phyloP scores from a whole-genome alignment of 306 rosid genomes.

The Trichosanthes truncata region DNA sequence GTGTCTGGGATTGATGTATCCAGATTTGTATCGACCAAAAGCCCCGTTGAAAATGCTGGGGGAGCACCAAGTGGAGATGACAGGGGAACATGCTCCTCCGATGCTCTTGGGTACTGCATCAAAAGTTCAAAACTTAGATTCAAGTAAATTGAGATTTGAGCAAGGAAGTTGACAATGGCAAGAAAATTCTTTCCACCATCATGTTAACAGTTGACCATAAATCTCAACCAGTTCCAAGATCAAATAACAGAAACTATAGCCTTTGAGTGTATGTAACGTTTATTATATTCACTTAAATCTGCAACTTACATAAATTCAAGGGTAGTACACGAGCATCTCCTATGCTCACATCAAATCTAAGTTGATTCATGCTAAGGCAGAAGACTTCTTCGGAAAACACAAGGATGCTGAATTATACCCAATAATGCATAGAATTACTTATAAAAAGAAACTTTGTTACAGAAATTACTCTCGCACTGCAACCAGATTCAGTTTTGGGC shows the following conservation, averaged over 20 bases:
- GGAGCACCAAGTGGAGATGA: slow-evolving; percentile 52
- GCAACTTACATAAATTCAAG: too few relatives aligned
- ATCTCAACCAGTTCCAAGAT: not conserved
- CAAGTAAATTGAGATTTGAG: not conserved
- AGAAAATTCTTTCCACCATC: not conserved
- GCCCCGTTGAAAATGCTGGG: slow-evolving; percentile 48
- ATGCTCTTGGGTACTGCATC: slow-evolving; percentile 64
- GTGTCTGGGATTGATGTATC: slow-evolving; percentile 85
- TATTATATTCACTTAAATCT: not conserved
- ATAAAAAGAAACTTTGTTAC: not conserved
- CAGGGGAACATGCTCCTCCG: slow-evolving; percentile 71
- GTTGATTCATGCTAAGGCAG: not conserved
- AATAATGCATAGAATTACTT: not conserved
- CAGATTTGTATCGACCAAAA: slow-evolving; percentile 78
- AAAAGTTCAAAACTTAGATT: slow-evolving; percentile 22
- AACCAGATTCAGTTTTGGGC: not conserved
- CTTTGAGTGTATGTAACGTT: not conserved
- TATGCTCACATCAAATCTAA: not conserved
- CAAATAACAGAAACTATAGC: not conserved
- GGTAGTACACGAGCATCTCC: not conserved
- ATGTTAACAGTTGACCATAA: not conserved
- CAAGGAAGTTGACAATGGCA: not conserved
- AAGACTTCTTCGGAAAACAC: not conserved
- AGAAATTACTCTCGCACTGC: not conserved
- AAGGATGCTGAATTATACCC: not conserved